phyloP scores from a whole-genome alignment of 2,329 filamentous ascomycete species.

The Stagonosporopsis tanaceti region DNA sequence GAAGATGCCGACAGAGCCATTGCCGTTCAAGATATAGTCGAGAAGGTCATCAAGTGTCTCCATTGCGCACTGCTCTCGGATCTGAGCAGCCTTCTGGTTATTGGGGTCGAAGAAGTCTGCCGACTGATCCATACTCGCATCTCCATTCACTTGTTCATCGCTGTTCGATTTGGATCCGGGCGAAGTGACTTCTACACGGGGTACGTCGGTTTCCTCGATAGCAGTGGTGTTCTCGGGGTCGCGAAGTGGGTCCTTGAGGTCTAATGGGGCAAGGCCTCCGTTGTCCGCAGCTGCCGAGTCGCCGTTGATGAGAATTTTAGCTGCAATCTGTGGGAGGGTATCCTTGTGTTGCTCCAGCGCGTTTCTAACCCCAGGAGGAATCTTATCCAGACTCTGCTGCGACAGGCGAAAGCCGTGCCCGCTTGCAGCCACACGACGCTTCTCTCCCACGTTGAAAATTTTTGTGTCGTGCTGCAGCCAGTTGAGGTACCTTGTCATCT shows the following conservation, averaged over 20 bases:
- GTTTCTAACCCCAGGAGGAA: constrained; percentile 34
- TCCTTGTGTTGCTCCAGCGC: constrained; percentile 39
- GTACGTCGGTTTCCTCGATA: constrained; percentile 33
- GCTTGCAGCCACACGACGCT: constrained; percentile 79
- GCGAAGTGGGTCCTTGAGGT: constrained; percentile 39
- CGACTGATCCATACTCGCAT: constrained; percentile 79
- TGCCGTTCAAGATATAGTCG: constrained; percentile 82
- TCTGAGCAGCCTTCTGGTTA: constrained; percentile 80
- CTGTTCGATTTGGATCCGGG: constrained; percentile 37
- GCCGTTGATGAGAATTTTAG: constrained; percentile 67
- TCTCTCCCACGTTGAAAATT: constrained; percentile 97
- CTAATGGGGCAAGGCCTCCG: constrained; percentile 42
- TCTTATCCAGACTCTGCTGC: constrained; percentile 40
- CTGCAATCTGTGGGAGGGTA: constrained; percentile 52
- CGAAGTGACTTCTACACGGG: constrained; percentile 46
- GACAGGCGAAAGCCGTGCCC: constrained; percentile 56
- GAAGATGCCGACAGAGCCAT: constrained; percentile 90
- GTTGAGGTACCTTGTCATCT: constrained; percentile 91
- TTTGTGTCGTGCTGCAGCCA: constrained; percentile 96
- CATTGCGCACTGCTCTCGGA: constrained; percentile 91
- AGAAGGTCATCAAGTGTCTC: constrained; percentile 91
- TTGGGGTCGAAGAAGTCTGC: constrained; percentile 93
- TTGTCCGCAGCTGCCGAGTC: constrained; percentile 53
- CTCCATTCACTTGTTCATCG: constrained; percentile 40
- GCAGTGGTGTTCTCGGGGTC: constrained; percentile 35